Base-by-base conservation (phyloP, 2,329 filamentous ascomycete species). In the Botrytis fragariae region DNA sequence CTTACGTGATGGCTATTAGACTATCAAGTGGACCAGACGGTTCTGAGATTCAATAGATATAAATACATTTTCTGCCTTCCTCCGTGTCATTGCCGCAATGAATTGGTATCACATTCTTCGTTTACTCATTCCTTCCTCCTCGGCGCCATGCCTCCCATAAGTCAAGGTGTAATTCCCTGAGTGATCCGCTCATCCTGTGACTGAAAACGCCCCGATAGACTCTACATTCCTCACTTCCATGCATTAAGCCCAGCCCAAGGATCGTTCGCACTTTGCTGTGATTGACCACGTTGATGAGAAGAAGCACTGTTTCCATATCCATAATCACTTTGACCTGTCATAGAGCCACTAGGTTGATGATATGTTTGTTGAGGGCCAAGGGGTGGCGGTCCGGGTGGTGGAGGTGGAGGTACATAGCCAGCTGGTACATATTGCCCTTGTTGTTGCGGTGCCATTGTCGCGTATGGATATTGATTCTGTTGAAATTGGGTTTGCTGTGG, bases 391-490 rank as follows among this genome's bases (percentile, higher is more conserved):
- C 89, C 88, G 1, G 90, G 90, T 0, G 90, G 90, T 18, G 90
- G 90, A 5, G 90, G 90, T 29, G 90, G 90, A 0, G 89, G 90
- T 39, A 92, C 86, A 79, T 91, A 92, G 7, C 90, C 90, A 69
- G 89, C 86, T 20, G 89, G 89, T 71, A 91, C 82, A 75, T 83
- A 82, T 74, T 83, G 82, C 25, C 81, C 84, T 25, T 82, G 79
- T 42, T 83, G 81, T 44, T 83, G 83, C 60, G 75, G 75, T 64
- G 81, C 81, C 42, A 74, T 76, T 64, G 79, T 80, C 4, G 78
- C 63, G 59, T 77, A 77, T 57, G 59, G 75, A 51, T 78, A 77
- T 68, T 77, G 75, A 69, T 74, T 79, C 57, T 79, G 80, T 18
- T 76, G 67, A 59, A 82, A 81, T 51, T 77, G 76, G 22, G 51